Conservation (phyloP, 441 rosid species). For the Capsella rubella region DNA sequence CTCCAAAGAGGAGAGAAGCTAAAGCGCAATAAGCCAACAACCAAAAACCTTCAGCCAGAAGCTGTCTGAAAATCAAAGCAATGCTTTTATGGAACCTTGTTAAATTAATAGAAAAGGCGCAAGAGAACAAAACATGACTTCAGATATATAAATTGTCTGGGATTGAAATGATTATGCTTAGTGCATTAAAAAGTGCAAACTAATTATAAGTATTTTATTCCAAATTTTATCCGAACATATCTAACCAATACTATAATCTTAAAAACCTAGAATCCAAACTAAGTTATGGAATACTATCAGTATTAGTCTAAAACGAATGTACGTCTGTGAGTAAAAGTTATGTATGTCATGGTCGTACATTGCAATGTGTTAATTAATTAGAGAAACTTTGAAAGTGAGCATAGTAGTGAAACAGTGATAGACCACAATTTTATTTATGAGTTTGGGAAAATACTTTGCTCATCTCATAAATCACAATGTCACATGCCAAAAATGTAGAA, state of each 20-base stretch:
- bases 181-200: slow-evolving; percentile 36
- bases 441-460: not conserved
- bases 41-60: slow-evolving; percentile 43
- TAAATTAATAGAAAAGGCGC: slow-evolving; percentile 29
- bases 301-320: too few relatives aligned
- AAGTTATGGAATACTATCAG: too few relatives aligned
- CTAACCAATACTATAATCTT: not conserved
- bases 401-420: not conserved
- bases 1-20: slow-evolving; percentile 29
- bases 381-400: not conserved
- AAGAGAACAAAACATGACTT: slow-evolving; percentile 48
- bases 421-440: not conserved
- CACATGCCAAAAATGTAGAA: not conserved
- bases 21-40: slow-evolving; percentile 47
- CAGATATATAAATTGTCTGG: slow-evolving; percentile 35
- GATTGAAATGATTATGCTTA: slow-evolving; percentile 48
- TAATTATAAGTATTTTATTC: slow-evolving; percentile 2
- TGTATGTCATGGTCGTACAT: slow-evolving; percentile 1
- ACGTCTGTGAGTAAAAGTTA: not conserved
- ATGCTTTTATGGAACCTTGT: slow-evolving; percentile 43
- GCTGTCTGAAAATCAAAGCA: slow-evolving; percentile 50
- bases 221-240: slow-evolving; percentile 2
- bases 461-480: not conserved
- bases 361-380: not conserved
- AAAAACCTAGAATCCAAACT: not conserved